Percentiles rank a stretch among this genome's conserved stretches.
Conservation (phyloP, 305 asterid genomes). For the Salvia sclarea region DNA sequence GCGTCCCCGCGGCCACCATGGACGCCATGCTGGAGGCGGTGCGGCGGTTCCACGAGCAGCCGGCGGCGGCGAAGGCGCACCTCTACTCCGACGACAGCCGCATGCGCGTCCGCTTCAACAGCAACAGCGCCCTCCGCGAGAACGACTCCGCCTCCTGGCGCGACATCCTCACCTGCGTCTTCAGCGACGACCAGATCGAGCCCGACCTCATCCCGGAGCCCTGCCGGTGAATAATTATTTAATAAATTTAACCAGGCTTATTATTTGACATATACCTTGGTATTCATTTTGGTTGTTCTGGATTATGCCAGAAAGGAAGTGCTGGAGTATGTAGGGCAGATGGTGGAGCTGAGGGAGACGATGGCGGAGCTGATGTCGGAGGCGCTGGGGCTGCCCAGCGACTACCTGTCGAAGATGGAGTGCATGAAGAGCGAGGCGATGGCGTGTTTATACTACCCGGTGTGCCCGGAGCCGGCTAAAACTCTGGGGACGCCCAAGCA, state of each 20-base stretch:
- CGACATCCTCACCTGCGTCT: slow-evolving; percentile 30
- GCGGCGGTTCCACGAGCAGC: slow-evolving; percentile 41
- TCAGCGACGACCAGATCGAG: slow-evolving; percentile 28
- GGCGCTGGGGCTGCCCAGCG: neutral
- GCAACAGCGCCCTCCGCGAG: slow-evolving; percentile 23
- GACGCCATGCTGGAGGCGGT: slow-evolving; percentile 15
- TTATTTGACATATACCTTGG: too few species aligned
- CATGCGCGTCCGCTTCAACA: slow-evolving; percentile 19
- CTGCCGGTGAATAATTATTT: slow-evolving; percentile 28
- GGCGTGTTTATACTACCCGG: slow-evolving; percentile 47
- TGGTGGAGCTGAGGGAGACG: slow-evolving; percentile 28
- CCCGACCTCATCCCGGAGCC: slow-evolving; percentile 26
- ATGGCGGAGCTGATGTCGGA: neutral
- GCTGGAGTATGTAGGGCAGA: slow-evolving; percentile 28
- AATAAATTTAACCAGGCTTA: neutral
- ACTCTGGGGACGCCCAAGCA: slow-evolving; percentile 50
- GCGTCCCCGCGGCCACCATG: neutral
- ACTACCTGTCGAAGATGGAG: slow-evolving; percentile 36
- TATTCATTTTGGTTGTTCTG: too few species aligned
- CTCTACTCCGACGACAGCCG: slow-evolving; percentile 20
- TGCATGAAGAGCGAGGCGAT: slow-evolving; percentile 38
- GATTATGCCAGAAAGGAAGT: slow-evolving; percentile 28
- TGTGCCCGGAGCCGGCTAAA: slow-evolving; percentile 49
- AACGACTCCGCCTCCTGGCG: slow-evolving; percentile 36
- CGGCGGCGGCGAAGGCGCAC: slow-evolving; percentile 17